Evolutionary conservation across 164 flowering plant species (phyloP).

Genomic region (Chimonanthus praecox): DNA sequence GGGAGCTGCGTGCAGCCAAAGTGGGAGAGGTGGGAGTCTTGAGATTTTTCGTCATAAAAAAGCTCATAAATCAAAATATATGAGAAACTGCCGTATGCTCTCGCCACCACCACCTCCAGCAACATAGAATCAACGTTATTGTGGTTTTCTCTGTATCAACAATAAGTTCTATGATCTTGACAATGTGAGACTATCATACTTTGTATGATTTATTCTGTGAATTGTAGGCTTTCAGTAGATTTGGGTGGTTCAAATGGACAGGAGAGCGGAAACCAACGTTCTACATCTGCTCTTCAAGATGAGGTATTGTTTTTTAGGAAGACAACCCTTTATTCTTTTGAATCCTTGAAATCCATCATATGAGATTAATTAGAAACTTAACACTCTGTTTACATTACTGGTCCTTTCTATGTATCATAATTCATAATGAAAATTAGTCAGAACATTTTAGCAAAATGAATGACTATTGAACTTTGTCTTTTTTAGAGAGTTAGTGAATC

Average conservation of each 20-base stretch:
- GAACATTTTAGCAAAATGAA: background rate
- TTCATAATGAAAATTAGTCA: background rate
- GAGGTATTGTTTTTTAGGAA: conserved; percentile 42
- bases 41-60: too few relatives aligned
- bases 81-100: too few relatives aligned
- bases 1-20: too few relatives aligned
- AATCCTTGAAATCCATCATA: background rate
- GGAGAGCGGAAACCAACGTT: conserved; percentile 33
- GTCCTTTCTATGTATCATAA: background rate
- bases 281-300: conserved; percentile 68
- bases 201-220: too few relatives aligned
- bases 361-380: background rate
- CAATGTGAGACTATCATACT: too few relatives aligned
- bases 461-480: background rate
- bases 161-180: too few relatives aligned
- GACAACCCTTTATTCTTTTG: conserved; percentile 2
- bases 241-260: conserved; percentile 45
- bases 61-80: too few relatives aligned
- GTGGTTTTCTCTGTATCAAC: too few relatives aligned
- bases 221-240: conserved; percentile 56
- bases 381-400: too few relatives aligned
- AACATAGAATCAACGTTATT: too few relatives aligned
- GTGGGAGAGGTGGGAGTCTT: too few relatives aligned
- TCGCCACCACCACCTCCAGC: too few relatives aligned
- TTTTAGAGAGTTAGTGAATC: background rate